Evolutionary conservation across 129 eudicot genomes (phyloP).

Genomic region (Escallonia herrerae): DNA sequence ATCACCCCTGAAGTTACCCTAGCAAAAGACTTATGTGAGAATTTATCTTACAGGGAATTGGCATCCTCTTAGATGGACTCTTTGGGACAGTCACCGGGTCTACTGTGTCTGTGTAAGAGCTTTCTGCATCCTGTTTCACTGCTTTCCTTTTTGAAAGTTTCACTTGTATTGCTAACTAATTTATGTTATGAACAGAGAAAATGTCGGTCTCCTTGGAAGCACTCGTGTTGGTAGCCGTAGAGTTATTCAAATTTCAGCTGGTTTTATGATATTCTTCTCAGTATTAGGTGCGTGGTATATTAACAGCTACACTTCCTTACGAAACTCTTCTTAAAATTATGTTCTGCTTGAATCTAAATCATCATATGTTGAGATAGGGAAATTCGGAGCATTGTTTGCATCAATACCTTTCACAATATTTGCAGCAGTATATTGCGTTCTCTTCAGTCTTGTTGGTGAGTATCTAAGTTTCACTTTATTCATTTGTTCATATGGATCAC

Average conservation of each 20-base stretch:
- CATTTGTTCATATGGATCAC: not conserved
- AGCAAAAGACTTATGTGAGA: not conserved
- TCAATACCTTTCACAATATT: constrained; percentile 92
- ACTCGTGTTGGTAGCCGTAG: constrained; percentile 93
- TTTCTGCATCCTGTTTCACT: not conserved
- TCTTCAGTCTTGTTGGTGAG: constrained; percentile 97
- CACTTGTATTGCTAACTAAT: not conserved
- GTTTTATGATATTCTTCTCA: constrained; percentile 86
- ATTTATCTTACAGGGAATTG: constrained; percentile 56
- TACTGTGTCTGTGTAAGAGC: constrained; percentile 83
- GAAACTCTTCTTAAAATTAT: too few species aligned
- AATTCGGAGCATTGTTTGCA: constrained; percentile 99
- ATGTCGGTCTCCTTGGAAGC: constrained; percentile 86
- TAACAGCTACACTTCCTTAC: too few species aligned
- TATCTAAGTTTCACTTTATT: not conserved
- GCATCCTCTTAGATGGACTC: constrained; percentile 81
- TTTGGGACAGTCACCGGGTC: constrained; percentile 93
- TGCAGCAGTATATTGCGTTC: constrained; percentile 89
- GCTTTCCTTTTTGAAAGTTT: not conserved
- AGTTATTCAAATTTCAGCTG: constrained; percentile 90
- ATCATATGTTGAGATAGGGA: constrained; percentile 37
- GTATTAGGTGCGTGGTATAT: constrained; percentile 39
- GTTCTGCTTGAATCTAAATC: too few species aligned
- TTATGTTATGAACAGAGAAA: constrained; percentile 48
- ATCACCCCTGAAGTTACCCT: too few species aligned